phyloP scores from a whole-genome alignment of 2,329 filamentous ascomycete species.

The Phialophora expanda region DNA sequence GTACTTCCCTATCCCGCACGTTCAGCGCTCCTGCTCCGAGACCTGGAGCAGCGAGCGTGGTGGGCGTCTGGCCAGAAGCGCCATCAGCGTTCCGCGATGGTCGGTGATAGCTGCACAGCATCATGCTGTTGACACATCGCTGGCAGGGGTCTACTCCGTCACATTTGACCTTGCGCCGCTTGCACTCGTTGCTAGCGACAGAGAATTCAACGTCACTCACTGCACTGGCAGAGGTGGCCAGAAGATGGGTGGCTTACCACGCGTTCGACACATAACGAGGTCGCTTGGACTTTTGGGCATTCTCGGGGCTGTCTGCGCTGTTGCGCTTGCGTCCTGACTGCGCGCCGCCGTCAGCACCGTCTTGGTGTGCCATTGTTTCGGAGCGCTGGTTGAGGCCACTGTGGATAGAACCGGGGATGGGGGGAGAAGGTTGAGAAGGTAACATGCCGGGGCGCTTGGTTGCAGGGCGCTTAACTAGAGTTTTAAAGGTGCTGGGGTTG shows the following conservation, averaged over 20 bases:
- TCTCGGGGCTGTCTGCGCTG: not conserved
- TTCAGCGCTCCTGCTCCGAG: not conserved
- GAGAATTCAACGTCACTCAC: not conserved
- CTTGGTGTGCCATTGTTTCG: not conserved
- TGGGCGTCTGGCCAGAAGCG: not conserved
- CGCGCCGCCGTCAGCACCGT: not conserved
- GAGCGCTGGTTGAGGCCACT: not conserved
- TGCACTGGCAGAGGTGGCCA: not conserved
- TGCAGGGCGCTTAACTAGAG: too few relatives aligned
- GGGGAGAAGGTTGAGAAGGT: not conserved
- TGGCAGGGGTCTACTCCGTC: slow-evolving; percentile 72
- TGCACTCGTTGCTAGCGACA: slow-evolving; percentile 68
- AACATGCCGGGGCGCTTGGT: not conserved
- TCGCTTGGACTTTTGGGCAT: slow-evolving; percentile 5
- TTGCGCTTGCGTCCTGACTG: not conserved
- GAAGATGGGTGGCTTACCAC: slow-evolving; percentile 12
- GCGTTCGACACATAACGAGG: slow-evolving; percentile 21
- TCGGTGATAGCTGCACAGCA: slow-evolving; percentile 14
- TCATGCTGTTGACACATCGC: slow-evolving; percentile 56
- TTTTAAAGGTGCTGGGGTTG: too few relatives aligned
- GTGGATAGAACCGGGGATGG: not conserved
- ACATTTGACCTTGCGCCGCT: slow-evolving; percentile 76
- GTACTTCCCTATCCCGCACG: not conserved
- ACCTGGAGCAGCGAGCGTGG: not conserved
- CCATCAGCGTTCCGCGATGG: not conserved